phyloP scores from a whole-genome alignment of 192 early-diverging fungal species.

The Coemansia sp. region DNA sequence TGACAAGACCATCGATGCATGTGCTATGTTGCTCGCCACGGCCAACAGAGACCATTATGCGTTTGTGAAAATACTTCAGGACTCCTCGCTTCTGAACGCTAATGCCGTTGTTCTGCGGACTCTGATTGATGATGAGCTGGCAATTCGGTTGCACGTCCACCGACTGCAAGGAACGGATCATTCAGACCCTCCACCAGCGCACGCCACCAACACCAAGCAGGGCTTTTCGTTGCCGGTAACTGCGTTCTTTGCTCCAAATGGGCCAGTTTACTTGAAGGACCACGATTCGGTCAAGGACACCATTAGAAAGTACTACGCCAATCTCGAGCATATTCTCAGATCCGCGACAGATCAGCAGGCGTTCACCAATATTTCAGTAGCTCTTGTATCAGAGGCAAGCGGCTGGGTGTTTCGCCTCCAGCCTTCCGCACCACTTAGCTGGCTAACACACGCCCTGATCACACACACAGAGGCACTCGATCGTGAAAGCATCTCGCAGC shows the following conservation, averaged over 20 bases:
- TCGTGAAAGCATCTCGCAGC: neutral
- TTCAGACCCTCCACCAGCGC: neutral
- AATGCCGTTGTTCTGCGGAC: neutral
- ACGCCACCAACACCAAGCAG: neutral
- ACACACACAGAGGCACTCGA: neutral
- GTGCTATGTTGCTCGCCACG: slow-evolving; percentile 5
- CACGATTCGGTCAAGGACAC: neutral
- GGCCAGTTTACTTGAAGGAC: neutral
- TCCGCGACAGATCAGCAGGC: neutral
- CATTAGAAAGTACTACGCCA: slow-evolving; percentile 12
- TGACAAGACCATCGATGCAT: neutral
- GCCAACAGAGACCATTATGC: neutral
- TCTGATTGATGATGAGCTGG: slow-evolving; percentile 22
- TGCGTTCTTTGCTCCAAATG: slow-evolving; percentile 14
- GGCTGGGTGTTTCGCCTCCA: slow-evolving; percentile 22
- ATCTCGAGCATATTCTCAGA: neutral
- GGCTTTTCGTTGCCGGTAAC: slow-evolving; percentile 2
- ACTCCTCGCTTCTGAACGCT: neutral
- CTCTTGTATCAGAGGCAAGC: slow-evolving; percentile 19
- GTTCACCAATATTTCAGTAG: neutral
- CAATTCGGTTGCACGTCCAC: slow-evolving; percentile 12
- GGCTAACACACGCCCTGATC: slow-evolving; percentile 4
- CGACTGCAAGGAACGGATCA: neutral
- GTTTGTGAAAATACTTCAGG: slow-evolving; percentile 8
- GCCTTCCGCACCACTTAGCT: slow-evolving; percentile 5